Percentiles rank a stretch among this genome's conserved stretches.
These are phyloP conservation scores for Ogataea trehalophila DNA, from an alignment of 805 yeast genomes.

Conservation along the genomic window DNA sequence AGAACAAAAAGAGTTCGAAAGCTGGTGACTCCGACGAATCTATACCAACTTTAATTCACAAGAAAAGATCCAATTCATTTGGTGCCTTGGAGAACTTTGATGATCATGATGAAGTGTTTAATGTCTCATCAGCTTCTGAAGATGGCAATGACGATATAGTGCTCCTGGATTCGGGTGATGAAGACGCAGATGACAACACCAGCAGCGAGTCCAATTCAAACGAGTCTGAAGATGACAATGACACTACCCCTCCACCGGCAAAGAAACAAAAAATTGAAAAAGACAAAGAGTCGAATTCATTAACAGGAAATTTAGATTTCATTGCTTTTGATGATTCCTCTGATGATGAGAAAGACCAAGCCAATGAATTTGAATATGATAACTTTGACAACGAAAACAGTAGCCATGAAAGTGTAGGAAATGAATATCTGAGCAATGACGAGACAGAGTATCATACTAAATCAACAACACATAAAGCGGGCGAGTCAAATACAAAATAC, in stretches of 20 bases:
- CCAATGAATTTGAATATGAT: conserved; percentile 30
- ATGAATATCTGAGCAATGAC: conserved; percentile 44
- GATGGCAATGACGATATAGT: conserved; percentile 10
- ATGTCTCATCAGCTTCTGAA: conserved; percentile 7
- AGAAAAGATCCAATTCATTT: conserved; percentile 8
- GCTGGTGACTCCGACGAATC: neutral
- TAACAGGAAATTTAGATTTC: conserved; percentile 45
- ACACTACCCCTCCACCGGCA: conserved; percentile 3
- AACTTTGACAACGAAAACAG: conserved; percentile 23
- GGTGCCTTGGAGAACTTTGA: conserved; percentile 5
- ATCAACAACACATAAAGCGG: conserved; percentile 22
- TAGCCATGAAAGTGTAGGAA: conserved; percentile 25
- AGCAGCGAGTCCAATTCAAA: neutral
- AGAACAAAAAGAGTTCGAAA: neutral
- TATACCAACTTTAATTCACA: neutral
- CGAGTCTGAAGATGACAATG: conserved; percentile 3
- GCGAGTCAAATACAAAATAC: conserved; percentile 32
- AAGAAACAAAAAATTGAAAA: conserved; percentile 7
- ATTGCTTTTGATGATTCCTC: conserved; percentile 45
- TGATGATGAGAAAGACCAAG: conserved; percentile 32
- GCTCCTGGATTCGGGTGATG: conserved; percentile 3
- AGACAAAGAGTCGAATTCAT: conserved; percentile 27
- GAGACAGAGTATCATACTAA: conserved; percentile 29
- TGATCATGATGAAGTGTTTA: conserved; percentile 5
- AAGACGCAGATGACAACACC: neutral